These are phyloP conservation scores for Puccinia triticina DNA, from an alignment of 1,284 basidiomycete genomes.

Conservation along the genomic window DNA sequence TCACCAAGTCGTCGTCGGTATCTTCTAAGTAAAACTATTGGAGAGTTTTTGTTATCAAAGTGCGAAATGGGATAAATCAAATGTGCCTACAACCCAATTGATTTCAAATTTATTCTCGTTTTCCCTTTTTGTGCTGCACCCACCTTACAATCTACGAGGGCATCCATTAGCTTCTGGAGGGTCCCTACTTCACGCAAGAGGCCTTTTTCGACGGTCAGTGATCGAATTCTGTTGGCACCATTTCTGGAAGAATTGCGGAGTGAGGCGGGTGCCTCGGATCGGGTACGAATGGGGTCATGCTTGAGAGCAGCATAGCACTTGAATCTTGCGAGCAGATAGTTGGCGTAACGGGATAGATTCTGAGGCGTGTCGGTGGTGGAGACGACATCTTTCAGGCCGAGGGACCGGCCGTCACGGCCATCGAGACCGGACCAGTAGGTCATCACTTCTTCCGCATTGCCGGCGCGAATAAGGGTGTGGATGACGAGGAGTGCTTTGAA, in stretches of 20 bases:
- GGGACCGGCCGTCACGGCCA: constrained; percentile 70
- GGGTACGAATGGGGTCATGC: constrained; percentile 88
- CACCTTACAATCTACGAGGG: constrained; percentile 83
- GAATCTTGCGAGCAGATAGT: constrained; percentile 86
- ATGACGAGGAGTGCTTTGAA: constrained; percentile 95
- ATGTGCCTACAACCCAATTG: neutral
- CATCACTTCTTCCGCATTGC: constrained; percentile 86
- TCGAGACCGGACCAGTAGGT: constrained; percentile 77
- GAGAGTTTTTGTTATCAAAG: neutral
- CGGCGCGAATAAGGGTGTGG: constrained; percentile 92
- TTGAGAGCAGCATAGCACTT: constrained; percentile 86
- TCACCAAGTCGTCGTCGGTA: constrained; percentile 79
- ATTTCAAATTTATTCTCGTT: neutral
- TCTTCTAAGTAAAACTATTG: constrained; percentile 88
- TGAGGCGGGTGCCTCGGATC: constrained; percentile 30
- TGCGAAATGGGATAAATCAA: neutral
- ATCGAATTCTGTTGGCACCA: constrained; percentile 69
- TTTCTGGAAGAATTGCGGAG: constrained; percentile 53
- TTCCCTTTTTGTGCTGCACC: neutral
- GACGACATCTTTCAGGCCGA: constrained; percentile 52
- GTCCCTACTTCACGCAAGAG: constrained; percentile 86
- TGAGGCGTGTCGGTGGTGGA: constrained; percentile 68
- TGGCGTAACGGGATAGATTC: constrained; percentile 82
- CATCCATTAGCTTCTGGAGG: constrained; percentile 85
- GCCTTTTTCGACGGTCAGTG: constrained; percentile 94